Conservation (phyloP, 768 basidiomycete species). For the Gyrodon lividus region DNA sequence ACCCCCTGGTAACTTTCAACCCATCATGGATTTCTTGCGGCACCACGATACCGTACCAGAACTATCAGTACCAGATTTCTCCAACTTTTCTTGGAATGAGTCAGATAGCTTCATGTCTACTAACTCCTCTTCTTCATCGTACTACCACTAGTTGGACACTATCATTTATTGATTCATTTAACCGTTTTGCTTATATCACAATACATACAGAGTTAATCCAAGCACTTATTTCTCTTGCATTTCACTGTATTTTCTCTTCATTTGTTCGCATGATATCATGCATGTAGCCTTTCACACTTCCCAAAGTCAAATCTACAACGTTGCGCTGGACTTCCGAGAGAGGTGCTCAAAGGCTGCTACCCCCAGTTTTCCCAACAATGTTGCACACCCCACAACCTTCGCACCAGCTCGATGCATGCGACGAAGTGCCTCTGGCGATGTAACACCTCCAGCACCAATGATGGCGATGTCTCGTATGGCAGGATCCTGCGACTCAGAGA, state of each 20-base stretch:
- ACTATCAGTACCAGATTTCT: slow-evolving; percentile 14
- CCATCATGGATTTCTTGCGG: slow-evolving; percentile 14
- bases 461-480: slow-evolving; percentile 52
- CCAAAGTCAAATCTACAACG: slow-evolving; percentile 5
- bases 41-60: slow-evolving; percentile 1
- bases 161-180: slow-evolving; percentile 31
- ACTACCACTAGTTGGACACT: slow-evolving; percentile 15
- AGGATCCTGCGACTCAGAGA: slow-evolving; percentile 40
- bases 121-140: slow-evolving; percentile 8
- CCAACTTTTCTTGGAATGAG: slow-evolving; percentile 23
- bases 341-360: slow-evolving; percentile 51
- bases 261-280: neutral
- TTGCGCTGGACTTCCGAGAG: slow-evolving; percentile 3
- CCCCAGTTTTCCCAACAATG: slow-evolving; percentile 53
- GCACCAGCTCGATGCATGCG: slow-evolving; percentile 81
- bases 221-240: slow-evolving; percentile 1
- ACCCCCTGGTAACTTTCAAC: slow-evolving; percentile 8
- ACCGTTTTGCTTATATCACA: neutral
- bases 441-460: slow-evolving; percentile 85
- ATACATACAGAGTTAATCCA: slow-evolving; percentile 18
- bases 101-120: slow-evolving; percentile 13
- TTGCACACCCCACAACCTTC: slow-evolving; percentile 63
- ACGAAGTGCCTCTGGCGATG: slow-evolving; percentile 51
- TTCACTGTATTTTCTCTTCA: slow-evolving; percentile 22
- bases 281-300: slow-evolving; percentile 15